Base-by-base conservation (phyloP, 805 yeast genomes). In the Yamadazyma sp. region DNA sequence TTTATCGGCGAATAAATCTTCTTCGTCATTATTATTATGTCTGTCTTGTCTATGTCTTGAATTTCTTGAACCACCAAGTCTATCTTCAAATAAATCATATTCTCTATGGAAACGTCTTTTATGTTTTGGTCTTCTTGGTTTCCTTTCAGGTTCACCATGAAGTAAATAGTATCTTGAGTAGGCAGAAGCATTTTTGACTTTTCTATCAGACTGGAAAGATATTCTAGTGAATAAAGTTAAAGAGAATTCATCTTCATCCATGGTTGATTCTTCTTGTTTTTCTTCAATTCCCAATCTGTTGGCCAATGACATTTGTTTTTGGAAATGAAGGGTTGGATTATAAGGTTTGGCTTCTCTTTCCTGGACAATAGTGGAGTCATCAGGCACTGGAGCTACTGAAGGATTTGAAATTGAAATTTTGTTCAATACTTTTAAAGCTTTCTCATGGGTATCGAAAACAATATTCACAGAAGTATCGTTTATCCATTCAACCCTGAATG, bases 111-210 rank as follows among this genome's bases (percentile, higher is more conserved):
- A 36, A n/a, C 34, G 28, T 23, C 38, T 31, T n/a, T 18, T 18
- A 19, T 11, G 29, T 19, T n/a, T 18, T 12, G 18, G 23, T 31
- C 39, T 40, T n/a, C 39, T 29, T 4, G 55, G 72, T 49, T 47
- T 62, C 50, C 60, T 52, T 39, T 76, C 76, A 3, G 88, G 91
- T 50, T 80, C 88, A 3, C 91, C 91, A 45, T 82, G 81, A 12
- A 78, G 51, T 38, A 80, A 60, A 58, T 82, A 82, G 56, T 80
- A 82, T 25, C 84, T 56, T 14, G 86, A 79, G 35, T 70, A 70
- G 10, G 66, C 73, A 15, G 74, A 62, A 7, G 87, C 80, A 40
- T 76, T 75, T 36, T 65, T 65, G 11, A 70, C 71, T 46, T 82
- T 82, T 30, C 64, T 62, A 55, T 82, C 91, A 2, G 71, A 59